Base-by-base conservation (phyloP, 352 stramenopile species). In the Phytopythium montanum region DNA sequence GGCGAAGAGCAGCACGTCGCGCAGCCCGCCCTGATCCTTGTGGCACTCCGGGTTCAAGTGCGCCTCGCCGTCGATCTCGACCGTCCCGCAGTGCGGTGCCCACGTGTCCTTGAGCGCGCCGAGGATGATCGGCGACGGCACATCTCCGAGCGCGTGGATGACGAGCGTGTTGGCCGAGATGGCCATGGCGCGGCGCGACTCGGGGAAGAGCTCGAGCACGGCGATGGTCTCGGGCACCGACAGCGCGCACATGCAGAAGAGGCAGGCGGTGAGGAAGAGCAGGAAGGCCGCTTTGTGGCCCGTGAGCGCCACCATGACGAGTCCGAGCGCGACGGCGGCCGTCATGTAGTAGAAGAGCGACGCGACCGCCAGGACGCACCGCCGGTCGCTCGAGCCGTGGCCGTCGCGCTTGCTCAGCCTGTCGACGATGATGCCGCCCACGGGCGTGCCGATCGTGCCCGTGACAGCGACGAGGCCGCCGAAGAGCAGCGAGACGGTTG, bases 111-210 rank as follows among this genome's bases (percentile, higher is more conserved):
- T 98, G 55, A 98, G 78, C 60, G 68, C 77, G 14, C 96, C 96
- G 29, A 98, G 70, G 45, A 98, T 78, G 45, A 98, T 90, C 3
- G 96, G 96, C 18, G 89, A 92, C 25, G 96, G 95, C 14, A 99
- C 96, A 71, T 99, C 96, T 8, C 96, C 96, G 13, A 98, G 71
- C 12, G 85, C 72, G 73, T 98, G 96, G 54, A 97, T 95, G 33
- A 96, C 63, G 9, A 98, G 67, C 45, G 85, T 97, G 70, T 96
- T 96, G 34, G 97, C 80, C 1, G 88, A 93, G 52, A 97, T 81
- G 25, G 90, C 89, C 75, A 98, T 96, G 0, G 92, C 76, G 31
- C 93, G 85, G 46, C 92, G 81, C 21, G 76, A 87, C 61, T 82
- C 76, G 12, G 93, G 83, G 53, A 98, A 97, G 2, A 92, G 75